Percentiles rank a stretch among this genome's conserved stretches.
Evolutionary conservation across 1,284 basidiomycete genomes (phyloP).

Genomic region (Pyrrhoderma lamaoense): DNA sequence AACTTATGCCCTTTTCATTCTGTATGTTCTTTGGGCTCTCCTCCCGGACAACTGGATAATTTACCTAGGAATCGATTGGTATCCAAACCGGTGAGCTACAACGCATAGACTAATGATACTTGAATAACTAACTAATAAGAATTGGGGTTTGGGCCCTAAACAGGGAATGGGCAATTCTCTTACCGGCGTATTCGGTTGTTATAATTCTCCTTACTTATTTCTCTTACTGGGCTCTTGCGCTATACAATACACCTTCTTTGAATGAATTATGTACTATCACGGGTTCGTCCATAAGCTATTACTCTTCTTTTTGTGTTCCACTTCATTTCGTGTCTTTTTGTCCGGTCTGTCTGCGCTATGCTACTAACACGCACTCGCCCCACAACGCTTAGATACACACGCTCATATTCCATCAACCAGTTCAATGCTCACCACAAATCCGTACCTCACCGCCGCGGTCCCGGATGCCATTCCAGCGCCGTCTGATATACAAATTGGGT

Average conservation of each 20-base stretch:
- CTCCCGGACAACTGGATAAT: slow-evolving; percentile 48
- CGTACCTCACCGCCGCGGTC: slow-evolving; percentile 42
- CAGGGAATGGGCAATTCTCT: slow-evolving; percentile 80
- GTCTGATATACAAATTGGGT: slow-evolving; percentile 75
- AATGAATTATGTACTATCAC: slow-evolving; percentile 57
- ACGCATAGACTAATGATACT: too few species aligned
- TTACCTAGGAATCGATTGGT: slow-evolving; percentile 70
- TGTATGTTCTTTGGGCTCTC: slow-evolving; percentile 65
- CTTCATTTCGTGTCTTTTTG: slow-evolving; percentile 3
- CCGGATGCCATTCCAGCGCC: slow-evolving; percentile 49
- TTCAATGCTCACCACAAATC: slow-evolving; percentile 27
- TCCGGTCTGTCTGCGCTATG: slow-evolving; percentile 11
- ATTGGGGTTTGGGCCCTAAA: not conserved
- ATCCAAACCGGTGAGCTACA: slow-evolving; percentile 70
- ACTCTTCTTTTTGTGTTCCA: not conserved
- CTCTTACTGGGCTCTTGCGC: slow-evolving; percentile 68
- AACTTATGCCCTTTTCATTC: slow-evolving; percentile 62
- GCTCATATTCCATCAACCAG: slow-evolving; percentile 38
- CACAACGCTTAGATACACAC: slow-evolving; percentile 38
- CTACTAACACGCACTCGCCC: slow-evolving; percentile 22
- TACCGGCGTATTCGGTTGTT: slow-evolving; percentile 77
- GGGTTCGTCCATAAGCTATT: slow-evolving; percentile 35
- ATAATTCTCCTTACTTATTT: slow-evolving; percentile 72
- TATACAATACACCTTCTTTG: slow-evolving; percentile 66
- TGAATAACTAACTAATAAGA: too few species aligned